Conservation (phyloP, 139 green algal genomes). For the Chlorella sp. region DNA sequence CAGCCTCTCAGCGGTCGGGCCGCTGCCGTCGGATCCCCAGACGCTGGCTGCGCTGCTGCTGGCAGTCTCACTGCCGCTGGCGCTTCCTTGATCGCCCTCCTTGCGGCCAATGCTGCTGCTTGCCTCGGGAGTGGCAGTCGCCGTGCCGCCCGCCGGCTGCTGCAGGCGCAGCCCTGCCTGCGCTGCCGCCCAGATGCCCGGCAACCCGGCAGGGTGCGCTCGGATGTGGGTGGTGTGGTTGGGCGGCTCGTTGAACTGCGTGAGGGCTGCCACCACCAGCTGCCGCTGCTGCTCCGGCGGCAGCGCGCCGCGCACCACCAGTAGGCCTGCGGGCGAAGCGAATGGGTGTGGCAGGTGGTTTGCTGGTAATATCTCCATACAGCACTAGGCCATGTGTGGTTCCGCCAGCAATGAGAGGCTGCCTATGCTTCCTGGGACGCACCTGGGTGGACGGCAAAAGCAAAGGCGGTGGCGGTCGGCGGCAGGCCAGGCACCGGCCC, state of each 20-base stretch:
- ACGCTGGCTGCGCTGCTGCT: neutral
- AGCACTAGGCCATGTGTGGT: no score
- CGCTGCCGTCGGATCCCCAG: neutral
- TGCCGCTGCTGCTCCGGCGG: slow-evolving; percentile 27
- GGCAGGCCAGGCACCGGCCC: slow-evolving; percentile 1
- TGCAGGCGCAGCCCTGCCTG: slow-evolving; percentile 41
- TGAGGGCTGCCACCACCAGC: slow-evolving; percentile 50
- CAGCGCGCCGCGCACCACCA: slow-evolving; percentile 57
- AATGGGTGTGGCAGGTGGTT: neutral
- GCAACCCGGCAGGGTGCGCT: slow-evolving; percentile 30
- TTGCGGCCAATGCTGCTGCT: slow-evolving; percentile 21
- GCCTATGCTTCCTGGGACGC: neutral
- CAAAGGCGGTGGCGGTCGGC: slow-evolving; percentile 9
- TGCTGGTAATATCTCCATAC: neutral
- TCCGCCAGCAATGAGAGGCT: neutral
- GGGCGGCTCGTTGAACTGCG: slow-evolving; percentile 57
- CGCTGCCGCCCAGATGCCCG: slow-evolving; percentile 62
- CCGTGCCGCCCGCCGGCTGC: no score
- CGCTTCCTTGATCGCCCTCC: neutral
- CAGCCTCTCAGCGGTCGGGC: slow-evolving; percentile 54
- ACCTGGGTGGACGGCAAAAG: slow-evolving; percentile 34
- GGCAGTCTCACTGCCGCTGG: neutral
- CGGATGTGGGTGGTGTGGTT: slow-evolving; percentile 63
- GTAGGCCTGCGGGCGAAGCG: slow-evolving; percentile 53
- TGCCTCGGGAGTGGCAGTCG: no score